Evolutionary conservation across 2,329 filamentous ascomycete genomes (phyloP).

Genomic region (Fusarium sp.): DNA sequence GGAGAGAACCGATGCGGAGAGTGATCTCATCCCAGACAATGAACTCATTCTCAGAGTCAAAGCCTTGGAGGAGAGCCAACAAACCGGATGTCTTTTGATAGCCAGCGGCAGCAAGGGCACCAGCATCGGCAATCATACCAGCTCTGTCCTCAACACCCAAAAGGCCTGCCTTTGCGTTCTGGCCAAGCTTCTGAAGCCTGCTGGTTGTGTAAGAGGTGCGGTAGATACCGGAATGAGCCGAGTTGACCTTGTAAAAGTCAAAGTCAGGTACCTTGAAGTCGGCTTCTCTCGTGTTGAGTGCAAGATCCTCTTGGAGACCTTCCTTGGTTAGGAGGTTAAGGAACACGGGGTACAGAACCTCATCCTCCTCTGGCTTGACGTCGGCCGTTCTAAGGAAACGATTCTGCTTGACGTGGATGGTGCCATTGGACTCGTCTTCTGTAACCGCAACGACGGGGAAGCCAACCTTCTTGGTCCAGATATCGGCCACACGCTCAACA

Average conservation of each 20-base stretch:
- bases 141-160: slow-evolving; percentile 89
- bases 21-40: slow-evolving; percentile 96
- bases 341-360: slow-evolving; percentile 88
- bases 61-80: slow-evolving; percentile 82
- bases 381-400: slow-evolving; percentile 92
- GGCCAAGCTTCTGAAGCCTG: slow-evolving; percentile 84
- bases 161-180: slow-evolving; percentile 75
- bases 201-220: slow-evolving; percentile 86
- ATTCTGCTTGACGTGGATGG: slow-evolving; percentile 91
- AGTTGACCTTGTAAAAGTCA: slow-evolving; percentile 97
- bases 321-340: slow-evolving; percentile 83
- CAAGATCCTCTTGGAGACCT: slow-evolving; percentile 79
- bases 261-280: slow-evolving; percentile 78
- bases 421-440: slow-evolving; percentile 66
- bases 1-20: slow-evolving; percentile 77
- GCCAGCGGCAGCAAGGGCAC: slow-evolving; percentile 85
- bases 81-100: slow-evolving; percentile 94
- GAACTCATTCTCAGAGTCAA: slow-evolving; percentile 83
- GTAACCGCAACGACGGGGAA: slow-evolving; percentile 90
- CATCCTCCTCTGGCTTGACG: slow-evolving; percentile 90
- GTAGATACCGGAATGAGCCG: slow-evolving; percentile 92
- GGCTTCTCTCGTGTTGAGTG: slow-evolving; percentile 67
- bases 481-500: slow-evolving; percentile 87
- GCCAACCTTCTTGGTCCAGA: slow-evolving; percentile 97
- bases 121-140: slow-evolving; percentile 93